A percentile compares a stretch with the other conserved stretches of the same genome.
Evolutionary conservation across 176 grass and related monocot species (phyloP).

Genomic region (Triticum dicoccoides): DNA sequence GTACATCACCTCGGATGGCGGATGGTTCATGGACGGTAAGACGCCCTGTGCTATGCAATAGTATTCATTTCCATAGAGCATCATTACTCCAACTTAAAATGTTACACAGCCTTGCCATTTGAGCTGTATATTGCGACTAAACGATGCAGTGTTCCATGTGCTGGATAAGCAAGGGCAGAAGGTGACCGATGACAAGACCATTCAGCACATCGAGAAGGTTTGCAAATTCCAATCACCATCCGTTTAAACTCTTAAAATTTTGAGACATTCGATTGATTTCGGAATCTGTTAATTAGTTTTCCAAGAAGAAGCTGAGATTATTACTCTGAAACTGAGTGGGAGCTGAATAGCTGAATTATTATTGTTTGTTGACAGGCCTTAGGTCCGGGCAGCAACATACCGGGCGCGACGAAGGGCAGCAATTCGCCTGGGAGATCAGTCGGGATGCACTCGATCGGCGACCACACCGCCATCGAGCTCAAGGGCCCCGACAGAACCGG

Average conservation of each 20-base stretch:
- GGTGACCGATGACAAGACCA: slow-evolving; percentile 76
- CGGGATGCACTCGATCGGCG: slow-evolving; percentile 74
- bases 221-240: not conserved
- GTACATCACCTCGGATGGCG: slow-evolving; percentile 94
- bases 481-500: slow-evolving; percentile 82
- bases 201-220: slow-evolving; percentile 86
- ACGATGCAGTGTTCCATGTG: slow-evolving; percentile 88
- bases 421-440: slow-evolving; percentile 58
- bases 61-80: not conserved
- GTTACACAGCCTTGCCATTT: not conserved
- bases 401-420: slow-evolving; percentile 31
- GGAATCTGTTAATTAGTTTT: not conserved
- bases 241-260: not conserved
- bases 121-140: not conserved
- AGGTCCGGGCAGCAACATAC: slow-evolving; percentile 76
- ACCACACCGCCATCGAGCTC: slow-evolving; percentile 85
- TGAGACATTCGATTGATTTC: not conserved
- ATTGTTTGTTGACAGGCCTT: slow-evolving; percentile 51
- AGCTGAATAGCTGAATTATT: not conserved
- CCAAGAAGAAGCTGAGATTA: not conserved
- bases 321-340: slow-evolving; percentile 3
- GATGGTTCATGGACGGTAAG: slow-evolving; percentile 99
- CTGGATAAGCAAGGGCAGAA: slow-evolving; percentile 75
- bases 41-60: not conserved
- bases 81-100: not conserved